phyloP scores from a whole-genome alignment of 1,284 basidiomycete species.

The Trametes polyzona region DNA sequence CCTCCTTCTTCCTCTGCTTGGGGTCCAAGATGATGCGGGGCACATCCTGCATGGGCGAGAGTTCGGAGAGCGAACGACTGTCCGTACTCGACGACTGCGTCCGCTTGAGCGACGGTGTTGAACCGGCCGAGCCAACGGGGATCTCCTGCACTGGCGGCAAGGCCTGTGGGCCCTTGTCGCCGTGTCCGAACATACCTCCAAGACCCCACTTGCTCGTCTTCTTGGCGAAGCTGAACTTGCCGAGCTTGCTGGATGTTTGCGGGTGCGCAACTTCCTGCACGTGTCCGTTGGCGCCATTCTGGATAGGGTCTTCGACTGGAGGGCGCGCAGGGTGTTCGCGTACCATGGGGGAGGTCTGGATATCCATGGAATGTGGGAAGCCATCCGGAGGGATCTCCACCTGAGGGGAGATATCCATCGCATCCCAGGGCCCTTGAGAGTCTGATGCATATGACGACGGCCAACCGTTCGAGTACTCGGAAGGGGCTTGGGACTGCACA shows the following conservation, averaged over 20 bases:
- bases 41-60: conserved; percentile 45
- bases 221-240: conserved; percentile 66
- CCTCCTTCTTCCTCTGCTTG: conserved; percentile 91
- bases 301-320: conserved; percentile 45
- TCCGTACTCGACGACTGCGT: conserved; percentile 83
- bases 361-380: conserved; percentile 51
- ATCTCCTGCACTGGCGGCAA: conserved; percentile 77
- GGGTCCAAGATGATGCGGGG: conserved; percentile 52
- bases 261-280: conserved; percentile 36
- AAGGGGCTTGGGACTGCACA: conserved; percentile 19
- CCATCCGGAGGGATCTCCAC: conserved; percentile 46
- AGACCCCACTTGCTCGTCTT: conserved; percentile 68
- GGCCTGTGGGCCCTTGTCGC: conserved; percentile 64
- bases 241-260: conserved; percentile 50
- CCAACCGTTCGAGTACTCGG: conserved; percentile 28
- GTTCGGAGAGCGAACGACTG: conserved; percentile 63
- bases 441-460: conserved; percentile 36
- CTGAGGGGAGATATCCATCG: conserved; percentile 63
- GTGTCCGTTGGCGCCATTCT: conserved; percentile 27
- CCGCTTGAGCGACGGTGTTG: conserved; percentile 78
- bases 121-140: conserved; percentile 51
- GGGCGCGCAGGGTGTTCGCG: conserved; percentile 53
- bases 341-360: conserved; percentile 54
- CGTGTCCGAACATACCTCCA: conserved; percentile 71
- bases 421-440: conserved; percentile 49